Percentiles rank a stretch among this genome's conserved stretches.
Evolutionary conservation across 2,329 filamentous ascomycete genomes (phyloP).

Genomic region (Aureobasidium sp.): DNA sequence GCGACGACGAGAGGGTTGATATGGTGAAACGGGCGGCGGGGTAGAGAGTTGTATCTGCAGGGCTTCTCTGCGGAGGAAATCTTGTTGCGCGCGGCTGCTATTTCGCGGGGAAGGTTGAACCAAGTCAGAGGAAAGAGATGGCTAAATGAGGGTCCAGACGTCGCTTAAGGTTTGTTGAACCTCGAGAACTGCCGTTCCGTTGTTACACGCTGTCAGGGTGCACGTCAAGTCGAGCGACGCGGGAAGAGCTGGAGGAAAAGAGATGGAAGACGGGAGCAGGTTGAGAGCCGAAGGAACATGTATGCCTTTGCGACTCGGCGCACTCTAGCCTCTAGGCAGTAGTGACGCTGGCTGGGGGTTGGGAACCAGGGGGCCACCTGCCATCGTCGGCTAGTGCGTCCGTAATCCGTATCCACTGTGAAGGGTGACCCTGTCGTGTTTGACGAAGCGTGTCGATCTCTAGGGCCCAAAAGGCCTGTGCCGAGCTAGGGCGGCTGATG

Average conservation of each 20-base stretch:
- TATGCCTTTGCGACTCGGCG: not conserved
- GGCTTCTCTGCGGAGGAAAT: conserved; percentile 1
- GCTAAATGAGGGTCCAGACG: conserved; percentile 3
- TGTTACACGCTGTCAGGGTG: not conserved
- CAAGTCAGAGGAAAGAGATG: conserved; percentile 1
- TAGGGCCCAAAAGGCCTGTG: not conserved
- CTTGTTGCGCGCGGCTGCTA: not conserved
- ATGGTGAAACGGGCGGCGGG: not conserved
- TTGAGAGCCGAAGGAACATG: not conserved
- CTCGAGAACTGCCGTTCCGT: not conserved
- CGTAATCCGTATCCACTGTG: not conserved
- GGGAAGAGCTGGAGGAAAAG: not conserved
- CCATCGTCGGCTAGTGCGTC: not conserved
- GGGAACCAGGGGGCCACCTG: not conserved
- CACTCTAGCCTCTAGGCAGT: conserved; percentile 3
- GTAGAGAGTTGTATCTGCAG: not conserved
- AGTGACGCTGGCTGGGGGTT: not conserved
- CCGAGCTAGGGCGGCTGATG: not conserved
- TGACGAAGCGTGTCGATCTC: not conserved
- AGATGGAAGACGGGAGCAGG: not conserved
- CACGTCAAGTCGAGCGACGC: not conserved
- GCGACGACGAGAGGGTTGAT: not conserved
- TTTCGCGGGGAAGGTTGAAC: conserved; percentile 6
- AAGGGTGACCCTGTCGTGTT: not conserved
- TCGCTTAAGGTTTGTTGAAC: not conserved